Evolutionary conservation across 2,329 filamentous ascomycete genomes (phyloP).

Genomic region (Alternaria gaisen): DNA sequence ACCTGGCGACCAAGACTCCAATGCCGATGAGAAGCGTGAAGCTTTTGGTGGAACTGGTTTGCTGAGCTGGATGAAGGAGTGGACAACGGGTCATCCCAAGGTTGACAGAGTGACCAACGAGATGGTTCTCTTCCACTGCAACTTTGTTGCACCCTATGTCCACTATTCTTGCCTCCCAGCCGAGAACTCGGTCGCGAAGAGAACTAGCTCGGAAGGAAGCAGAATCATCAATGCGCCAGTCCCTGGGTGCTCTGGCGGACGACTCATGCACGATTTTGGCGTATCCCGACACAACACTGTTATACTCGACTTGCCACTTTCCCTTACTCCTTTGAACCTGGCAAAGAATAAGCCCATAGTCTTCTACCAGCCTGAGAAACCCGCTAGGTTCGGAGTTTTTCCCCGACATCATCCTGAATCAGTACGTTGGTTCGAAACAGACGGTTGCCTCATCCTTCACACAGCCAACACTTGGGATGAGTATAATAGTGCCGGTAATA

Average conservation of each 20-base stretch:
- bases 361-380: constrained; percentile 65
- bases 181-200: constrained; percentile 21
- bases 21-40: constrained; percentile 18
- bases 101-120: constrained; percentile 72
- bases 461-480: constrained; percentile 76
- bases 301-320: constrained; percentile 74
- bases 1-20: constrained; percentile 24
- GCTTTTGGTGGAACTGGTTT: constrained; percentile 65
- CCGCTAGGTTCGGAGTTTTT: constrained; percentile 73
- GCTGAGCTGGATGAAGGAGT: constrained; percentile 71
- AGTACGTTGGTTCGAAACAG: constrained; percentile 73
- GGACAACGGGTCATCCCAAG: constrained; percentile 75
- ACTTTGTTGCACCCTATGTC: constrained; percentile 71
- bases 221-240: constrained; percentile 63
- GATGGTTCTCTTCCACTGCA: constrained; percentile 72
- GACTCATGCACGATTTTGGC: constrained; percentile 82
- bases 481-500: constrained; percentile 38
- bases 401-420: constrained; percentile 66
- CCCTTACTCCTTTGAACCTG: constrained; percentile 70
- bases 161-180: constrained; percentile 69
- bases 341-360: constrained; percentile 65
- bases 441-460: constrained; percentile 74
- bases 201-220: neutral
- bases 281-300: constrained; percentile 70
- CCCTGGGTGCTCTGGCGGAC: constrained; percentile 68